Evolutionary conservation across 257 asterid genomes (phyloP).

Genomic region (Solanum peruvianum): DNA sequence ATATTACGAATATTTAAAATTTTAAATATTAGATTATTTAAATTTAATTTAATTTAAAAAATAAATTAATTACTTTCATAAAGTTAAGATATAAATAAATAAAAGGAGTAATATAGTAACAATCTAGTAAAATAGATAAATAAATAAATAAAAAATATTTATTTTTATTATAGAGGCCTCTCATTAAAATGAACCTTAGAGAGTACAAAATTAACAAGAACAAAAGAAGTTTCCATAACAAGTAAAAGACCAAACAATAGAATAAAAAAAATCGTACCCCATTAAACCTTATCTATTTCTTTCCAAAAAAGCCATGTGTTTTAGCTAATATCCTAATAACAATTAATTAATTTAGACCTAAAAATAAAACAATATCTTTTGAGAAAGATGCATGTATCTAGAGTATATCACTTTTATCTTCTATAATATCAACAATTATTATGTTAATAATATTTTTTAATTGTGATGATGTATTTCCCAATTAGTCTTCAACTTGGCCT

Average conservation of each 20-base stretch:
- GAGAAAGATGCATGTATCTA: conserved; percentile 14
- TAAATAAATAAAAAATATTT: too few species aligned
- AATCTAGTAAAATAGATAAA: too few species aligned
- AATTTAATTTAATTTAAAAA: too few species aligned
- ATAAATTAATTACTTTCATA: too few species aligned
- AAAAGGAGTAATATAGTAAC: neutral
- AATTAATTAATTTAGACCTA: neutral
- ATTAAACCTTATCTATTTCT: neutral
- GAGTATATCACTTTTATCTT: neutral
- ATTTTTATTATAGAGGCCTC: too few species aligned
- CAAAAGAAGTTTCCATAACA: neutral
- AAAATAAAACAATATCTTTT: neutral
- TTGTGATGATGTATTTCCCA: neutral
- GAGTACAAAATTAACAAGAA: neutral
- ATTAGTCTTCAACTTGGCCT: neutral
- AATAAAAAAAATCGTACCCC: neutral
- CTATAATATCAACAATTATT: neutral
- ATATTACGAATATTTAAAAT: too few species aligned
- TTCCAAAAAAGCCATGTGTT: neutral
- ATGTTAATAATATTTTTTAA: neutral
- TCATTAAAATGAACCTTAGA: neutral
- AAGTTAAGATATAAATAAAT: too few species aligned
- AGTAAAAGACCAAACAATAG: neutral
- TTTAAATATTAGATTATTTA: too few species aligned
- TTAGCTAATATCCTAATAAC: neutral